A percentile compares a stretch with the other conserved stretches of the same genome.
phyloP scores from a whole-genome alignment of 2,329 filamentous ascomycete species.

The Stagonosporopsis vannaccii region DNA sequence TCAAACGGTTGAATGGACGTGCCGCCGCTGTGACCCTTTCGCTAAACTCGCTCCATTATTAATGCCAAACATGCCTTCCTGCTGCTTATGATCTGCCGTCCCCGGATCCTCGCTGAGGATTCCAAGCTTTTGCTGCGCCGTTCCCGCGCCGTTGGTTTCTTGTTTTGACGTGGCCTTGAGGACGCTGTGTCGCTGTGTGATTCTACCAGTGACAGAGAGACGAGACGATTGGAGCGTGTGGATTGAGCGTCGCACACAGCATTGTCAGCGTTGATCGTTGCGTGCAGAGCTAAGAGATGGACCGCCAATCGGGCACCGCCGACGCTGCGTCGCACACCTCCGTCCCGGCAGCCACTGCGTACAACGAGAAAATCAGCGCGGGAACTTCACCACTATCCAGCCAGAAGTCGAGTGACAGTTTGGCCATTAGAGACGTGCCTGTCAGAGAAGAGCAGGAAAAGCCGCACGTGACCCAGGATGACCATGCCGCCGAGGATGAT shows the following conservation, averaged over 20 bases:
- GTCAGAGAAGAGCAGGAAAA: slow-evolving; percentile 21
- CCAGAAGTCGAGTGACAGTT: slow-evolving; percentile 22
- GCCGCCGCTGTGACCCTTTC: slow-evolving; percentile 1
- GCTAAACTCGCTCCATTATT: slow-evolving; percentile 1
- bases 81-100: not conserved
- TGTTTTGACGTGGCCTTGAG: not conserved
- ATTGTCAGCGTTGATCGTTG: not conserved
- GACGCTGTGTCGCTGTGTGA: not conserved
- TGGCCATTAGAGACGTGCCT: slow-evolving; percentile 10
- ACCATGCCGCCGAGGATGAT: slow-evolving; percentile 2
- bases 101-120: not conserved
- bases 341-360: not conserved
- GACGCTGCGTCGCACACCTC: slow-evolving; percentile 8
- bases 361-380: slow-evolving; percentile 22
- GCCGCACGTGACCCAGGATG: slow-evolving; percentile 22
- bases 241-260: not conserved
- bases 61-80: not conserved
- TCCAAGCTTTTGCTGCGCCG: not conserved
- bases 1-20: slow-evolving; percentile 16
- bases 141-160: not conserved
- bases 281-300: slow-evolving; percentile 6
- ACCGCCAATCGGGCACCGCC: slow-evolving; percentile 5
- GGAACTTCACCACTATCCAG: slow-evolving; percentile 22
- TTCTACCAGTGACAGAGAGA: not conserved
- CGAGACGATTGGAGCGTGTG: too few relatives aligned